Evolutionary conservation across 345 rosid species (phyloP).

Genomic region (Brassica juncea): DNA sequence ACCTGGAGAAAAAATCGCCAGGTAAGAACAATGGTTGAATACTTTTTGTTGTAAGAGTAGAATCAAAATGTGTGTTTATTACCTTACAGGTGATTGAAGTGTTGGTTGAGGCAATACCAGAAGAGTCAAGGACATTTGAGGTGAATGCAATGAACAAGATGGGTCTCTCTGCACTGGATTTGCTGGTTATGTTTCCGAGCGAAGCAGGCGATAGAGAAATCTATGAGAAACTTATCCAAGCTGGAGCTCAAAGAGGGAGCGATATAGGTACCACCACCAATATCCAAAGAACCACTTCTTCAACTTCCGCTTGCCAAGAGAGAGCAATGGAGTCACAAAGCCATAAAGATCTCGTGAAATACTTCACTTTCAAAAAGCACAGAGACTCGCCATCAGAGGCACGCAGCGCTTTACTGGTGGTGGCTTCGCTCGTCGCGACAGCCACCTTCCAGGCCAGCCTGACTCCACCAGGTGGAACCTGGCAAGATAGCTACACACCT

Average conservation of each 20-base stretch:
- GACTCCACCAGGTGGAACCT: constrained; percentile 58
- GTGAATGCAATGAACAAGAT: constrained; percentile 48
- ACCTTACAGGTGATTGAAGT: constrained; percentile 52
- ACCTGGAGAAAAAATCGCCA: constrained; percentile 49
- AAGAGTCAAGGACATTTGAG: constrained; percentile 32
- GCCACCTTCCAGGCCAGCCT: constrained; percentile 53
- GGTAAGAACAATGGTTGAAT: constrained; percentile 15
- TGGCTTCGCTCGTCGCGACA: constrained; percentile 58
- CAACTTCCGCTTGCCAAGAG: constrained; percentile 26
- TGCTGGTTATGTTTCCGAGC: constrained; percentile 54
- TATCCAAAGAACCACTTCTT: constrained; percentile 13
- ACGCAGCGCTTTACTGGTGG: constrained; percentile 46
- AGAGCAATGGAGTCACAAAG: neutral
- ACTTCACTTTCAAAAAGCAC: constrained; percentile 58
- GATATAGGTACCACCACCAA: neutral
- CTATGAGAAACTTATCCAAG: constrained; percentile 39
- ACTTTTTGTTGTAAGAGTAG: neutral
- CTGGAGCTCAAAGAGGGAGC: constrained; percentile 43
- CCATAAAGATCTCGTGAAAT: constrained; percentile 42
- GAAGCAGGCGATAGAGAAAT: constrained; percentile 64
- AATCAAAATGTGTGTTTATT: neutral
- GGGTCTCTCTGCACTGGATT: constrained; percentile 53
- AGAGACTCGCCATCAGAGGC: constrained; percentile 65
- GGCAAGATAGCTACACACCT: constrained; percentile 48
- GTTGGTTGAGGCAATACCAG: constrained; percentile 37